phyloP scores from a whole-genome alignment of 306 rosid species.

The Senna siamea region DNA sequence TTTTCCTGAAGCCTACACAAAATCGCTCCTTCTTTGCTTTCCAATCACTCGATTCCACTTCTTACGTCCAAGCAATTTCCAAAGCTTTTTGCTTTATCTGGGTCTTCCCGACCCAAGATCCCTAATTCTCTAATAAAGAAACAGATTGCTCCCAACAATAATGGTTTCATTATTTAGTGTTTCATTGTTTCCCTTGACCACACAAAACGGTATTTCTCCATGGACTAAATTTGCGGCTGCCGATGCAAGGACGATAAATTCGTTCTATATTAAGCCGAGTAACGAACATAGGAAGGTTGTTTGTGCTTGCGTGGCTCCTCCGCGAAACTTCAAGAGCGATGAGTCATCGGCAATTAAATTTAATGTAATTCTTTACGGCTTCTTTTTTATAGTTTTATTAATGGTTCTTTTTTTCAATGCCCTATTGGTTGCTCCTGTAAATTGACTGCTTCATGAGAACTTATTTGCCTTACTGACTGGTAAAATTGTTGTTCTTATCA shows the following conservation, averaged over 20 bases:
- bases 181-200: conserved; percentile 49
- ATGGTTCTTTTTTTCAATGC: neutral
- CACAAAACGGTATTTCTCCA: conserved; percentile 44
- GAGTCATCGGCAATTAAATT: conserved; percentile 62
- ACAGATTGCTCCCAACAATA: conserved; percentile 18
- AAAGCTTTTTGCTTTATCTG: neutral
- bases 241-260: conserved; percentile 28
- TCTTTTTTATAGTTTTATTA: neutral
- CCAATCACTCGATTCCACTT: neutral
- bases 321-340: conserved; percentile 60
- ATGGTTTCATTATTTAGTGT: conserved; percentile 70
- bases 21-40: neutral
- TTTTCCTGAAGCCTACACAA: too few relatives aligned
- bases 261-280: conserved; percentile 35
- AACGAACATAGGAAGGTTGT: conserved; percentile 51
- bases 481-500: neutral
- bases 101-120: neutral
- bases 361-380: conserved; percentile 49
- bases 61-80: neutral
- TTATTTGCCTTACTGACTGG: neutral
- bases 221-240: conserved; percentile 41
- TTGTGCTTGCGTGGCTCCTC: conserved; percentile 88
- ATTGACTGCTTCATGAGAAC: too few relatives aligned
- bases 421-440: neutral
- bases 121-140: conserved; percentile 16